Base-by-base conservation (phyloP, 768 basidiomycete species). In the Tricholoma bakamatsutake region DNA sequence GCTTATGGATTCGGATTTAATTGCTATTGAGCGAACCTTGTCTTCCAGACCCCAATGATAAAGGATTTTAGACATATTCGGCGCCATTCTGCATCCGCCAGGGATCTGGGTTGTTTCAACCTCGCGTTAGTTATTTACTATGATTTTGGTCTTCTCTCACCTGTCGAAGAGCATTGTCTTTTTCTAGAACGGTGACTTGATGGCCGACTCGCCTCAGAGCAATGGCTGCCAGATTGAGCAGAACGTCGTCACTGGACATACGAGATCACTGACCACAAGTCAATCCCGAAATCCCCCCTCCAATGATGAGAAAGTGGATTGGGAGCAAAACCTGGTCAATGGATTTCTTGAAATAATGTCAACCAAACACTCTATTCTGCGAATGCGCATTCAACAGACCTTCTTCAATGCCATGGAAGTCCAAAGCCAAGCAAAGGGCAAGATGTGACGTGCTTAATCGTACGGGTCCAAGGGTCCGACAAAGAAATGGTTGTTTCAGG, bases 41-140 rank as follows among this genome's bases (percentile, higher is more conserved):
- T 62, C 52, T 52, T 66, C 61, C 7, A 82, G 67, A 1, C 79
- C 80, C 83, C 83, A 85, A 52, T 77, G 72, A 53, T 72, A 77
- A 4, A 85, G 62, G 13, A 84, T 77, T 59, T 82, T 81, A 11
- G 79, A 74, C 33, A 81, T 61, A 53, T 85, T 84, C 3, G 83
- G 83, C 62, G 80, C 53, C 52, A 75, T 58, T 2, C 72, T 67
- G 49, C 64, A 68, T 33, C 67, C 69, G 4, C 69, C 65, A 18
- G 59, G 53, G 6, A 58, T 56, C 66, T 70, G 24, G 18, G 18
- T 17, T 18, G 13, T 30, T 33, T 11, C 11, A 3, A 34, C 9
- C 6, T 12, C 5, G 35, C 17, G 5, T 37, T n/a, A 50, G 46
- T 28, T 47, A 8, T 17, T 31, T 45, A 17, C 35, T 9, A n/a